phyloP scores from a whole-genome alignment of 2,329 filamentous ascomycete species.

The Hirsutella thompsonii region DNA sequence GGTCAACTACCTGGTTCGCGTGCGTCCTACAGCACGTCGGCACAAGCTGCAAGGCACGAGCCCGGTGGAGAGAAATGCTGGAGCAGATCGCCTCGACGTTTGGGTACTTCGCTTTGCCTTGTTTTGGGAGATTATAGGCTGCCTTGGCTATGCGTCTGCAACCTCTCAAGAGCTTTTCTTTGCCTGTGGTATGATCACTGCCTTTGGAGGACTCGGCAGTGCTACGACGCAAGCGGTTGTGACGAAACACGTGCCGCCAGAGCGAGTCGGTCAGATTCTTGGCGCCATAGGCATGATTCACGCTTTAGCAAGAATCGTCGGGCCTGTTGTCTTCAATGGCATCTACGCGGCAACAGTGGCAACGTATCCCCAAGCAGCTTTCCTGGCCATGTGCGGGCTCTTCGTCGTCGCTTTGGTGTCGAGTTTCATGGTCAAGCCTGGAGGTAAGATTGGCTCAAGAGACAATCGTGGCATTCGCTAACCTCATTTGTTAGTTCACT shows the following conservation, averaged over 20 bases:
- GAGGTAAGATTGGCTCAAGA: constrained; percentile 43
- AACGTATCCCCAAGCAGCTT: constrained; percentile 68
- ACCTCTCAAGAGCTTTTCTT: constrained; percentile 53
- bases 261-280: constrained; percentile 73
- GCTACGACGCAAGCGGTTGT: constrained; percentile 74
- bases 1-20: constrained; percentile 63
- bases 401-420: constrained; percentile 55
- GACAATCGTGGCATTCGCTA: neutral
- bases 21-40: constrained; percentile 31
- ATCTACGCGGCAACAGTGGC: constrained; percentile 75
- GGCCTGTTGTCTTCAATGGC: constrained; percentile 72
- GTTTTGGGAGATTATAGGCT: constrained; percentile 63
- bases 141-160: constrained; percentile 59
- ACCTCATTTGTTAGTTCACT: constrained; percentile 15
- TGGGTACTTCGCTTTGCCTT: constrained; percentile 63
- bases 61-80: constrained; percentile 39
- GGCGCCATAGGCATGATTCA: constrained; percentile 81
- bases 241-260: constrained; percentile 81
- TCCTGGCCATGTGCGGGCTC: constrained; percentile 55
- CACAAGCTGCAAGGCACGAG: constrained; percentile 21
- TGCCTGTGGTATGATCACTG: constrained; percentile 56
- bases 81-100: constrained; percentile 69
- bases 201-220: constrained; percentile 72
- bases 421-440: constrained; percentile 59
- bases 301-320: constrained; percentile 64